These are phyloP conservation scores for Pelargonium exstipulatum DNA, from an alignment of 441 rosid genomes.

Conservation along the genomic window DNA sequence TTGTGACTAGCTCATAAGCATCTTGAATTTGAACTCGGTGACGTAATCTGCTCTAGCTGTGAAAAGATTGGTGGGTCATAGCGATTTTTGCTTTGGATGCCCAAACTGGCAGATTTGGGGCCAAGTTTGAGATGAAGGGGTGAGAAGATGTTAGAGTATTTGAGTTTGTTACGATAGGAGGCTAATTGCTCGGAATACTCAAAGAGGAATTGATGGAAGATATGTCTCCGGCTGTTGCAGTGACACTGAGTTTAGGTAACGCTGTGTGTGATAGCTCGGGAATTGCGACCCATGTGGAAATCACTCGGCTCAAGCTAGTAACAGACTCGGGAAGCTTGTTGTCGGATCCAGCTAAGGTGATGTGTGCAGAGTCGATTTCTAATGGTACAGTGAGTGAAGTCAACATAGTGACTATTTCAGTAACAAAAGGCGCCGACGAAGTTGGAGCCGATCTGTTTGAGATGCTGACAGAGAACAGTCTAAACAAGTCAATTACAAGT, in stretches of 20 bases:
- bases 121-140: conserved; percentile 1
- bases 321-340: conserved; percentile 41
- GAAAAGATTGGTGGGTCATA: background rate
- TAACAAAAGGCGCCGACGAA: conserved; percentile 22
- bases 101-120: background rate
- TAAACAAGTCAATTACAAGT: conserved; percentile 24
- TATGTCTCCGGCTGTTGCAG: conserved; percentile 45
- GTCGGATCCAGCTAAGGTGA: conserved; percentile 35
- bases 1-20: conserved; percentile 18
- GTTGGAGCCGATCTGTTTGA: conserved; percentile 23
- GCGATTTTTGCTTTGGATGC: background rate
- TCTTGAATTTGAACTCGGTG: conserved; percentile 20
- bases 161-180: conserved; percentile 32
- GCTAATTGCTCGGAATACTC: conserved; percentile 35
- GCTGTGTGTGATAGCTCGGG: conserved; percentile 33
- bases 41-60: conserved; percentile 16
- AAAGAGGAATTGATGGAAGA: conserved; percentile 56
- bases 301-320: conserved; percentile 38
- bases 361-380: conserved; percentile 22
- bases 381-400: conserved; percentile 23
- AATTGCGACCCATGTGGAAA: conserved; percentile 32
- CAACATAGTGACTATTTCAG: conserved; percentile 25
- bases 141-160: conserved; percentile 41
- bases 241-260: conserved; percentile 53
- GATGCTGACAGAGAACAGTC: conserved; percentile 27